Evolutionary conservation across 202 grass and related monocot genomes (phyloP), one percentile per base, ranked within the genome.

Genomic region (Dendrocalamus latiflorus): DNA sequence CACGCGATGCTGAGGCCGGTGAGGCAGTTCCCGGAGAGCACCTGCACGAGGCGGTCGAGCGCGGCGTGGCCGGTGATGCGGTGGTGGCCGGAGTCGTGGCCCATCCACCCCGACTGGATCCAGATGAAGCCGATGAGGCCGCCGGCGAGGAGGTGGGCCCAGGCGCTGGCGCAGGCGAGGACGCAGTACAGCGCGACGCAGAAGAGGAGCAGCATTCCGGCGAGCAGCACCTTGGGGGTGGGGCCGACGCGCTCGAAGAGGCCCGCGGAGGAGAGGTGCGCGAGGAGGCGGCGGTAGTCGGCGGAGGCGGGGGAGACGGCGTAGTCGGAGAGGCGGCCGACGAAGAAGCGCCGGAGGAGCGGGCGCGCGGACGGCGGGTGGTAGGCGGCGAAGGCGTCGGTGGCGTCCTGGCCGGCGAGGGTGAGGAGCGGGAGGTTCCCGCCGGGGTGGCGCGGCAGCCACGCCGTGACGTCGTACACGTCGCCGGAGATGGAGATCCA

Each of bases 11-110:
- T 85, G 77, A 97, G 84, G 18, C 94, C 94, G 68, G 94, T 85
- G 70, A 97, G 89, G 77, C 94, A 97, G 85, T 97, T 97, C 0
- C 94, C 94, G 25, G 94, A 85, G 64, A 92, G 67, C 14, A 92
- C 28, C 78, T 97, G 94, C 5, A 92, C 25, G n/a, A 92, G 26
- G 66, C 94, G 91, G 76, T 97, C 82, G 30, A 91, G 64, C 3
- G 30, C 15, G 0, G 70, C 39, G 81, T 72, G 65, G 15, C 24
- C 55, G 15, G 87, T 90, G 83, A 97, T 68, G 12, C 14, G 51
- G 88, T 97, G 93, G 77, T 97, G 94, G 6, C 94, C 94, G 0
- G 94, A 94, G 65, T 97, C 94, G 34, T 97, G 94, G 36, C 94
- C 94, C 22, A 97, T 86, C 94, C 94, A 97, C 1, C 94, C 91